These are phyloP conservation scores for Ophiostoma sp. DNA, from an alignment of 2,329 filamentous ascomycete species.

Conservation along the genomic window DNA sequence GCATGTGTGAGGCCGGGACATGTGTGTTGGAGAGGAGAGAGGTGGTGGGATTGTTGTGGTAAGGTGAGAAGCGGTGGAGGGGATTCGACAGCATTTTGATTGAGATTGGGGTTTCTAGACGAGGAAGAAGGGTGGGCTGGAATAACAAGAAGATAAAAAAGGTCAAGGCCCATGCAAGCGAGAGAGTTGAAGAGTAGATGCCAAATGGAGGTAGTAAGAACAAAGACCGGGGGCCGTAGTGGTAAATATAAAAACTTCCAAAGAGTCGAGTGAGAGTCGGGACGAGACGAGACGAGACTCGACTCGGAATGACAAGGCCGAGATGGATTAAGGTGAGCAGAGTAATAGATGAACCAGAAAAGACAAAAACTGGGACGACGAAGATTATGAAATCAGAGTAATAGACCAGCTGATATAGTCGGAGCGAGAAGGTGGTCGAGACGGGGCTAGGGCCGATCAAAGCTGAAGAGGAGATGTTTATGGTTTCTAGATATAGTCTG, in stretches of 20 bases:
- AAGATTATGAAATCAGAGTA: background rate
- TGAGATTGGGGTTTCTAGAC: conserved; percentile 32
- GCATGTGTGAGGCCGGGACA: conserved; percentile 48
- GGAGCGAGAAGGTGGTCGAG: background rate
- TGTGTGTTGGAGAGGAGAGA: conserved; percentile 53
- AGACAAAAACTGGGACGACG: background rate
- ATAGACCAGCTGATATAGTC: conserved; percentile 5
- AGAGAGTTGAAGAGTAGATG: conserved; percentile 24
- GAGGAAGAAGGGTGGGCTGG: background rate
- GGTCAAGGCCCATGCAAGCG: background rate
- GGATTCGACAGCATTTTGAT: conserved; percentile 58
- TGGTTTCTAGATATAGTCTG: too few species aligned
- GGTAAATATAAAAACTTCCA: background rate
- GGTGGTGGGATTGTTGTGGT: conserved; percentile 52
- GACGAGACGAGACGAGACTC: background rate
- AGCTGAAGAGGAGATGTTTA: background rate
- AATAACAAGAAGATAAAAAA: background rate
- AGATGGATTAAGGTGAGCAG: conserved; percentile 3
- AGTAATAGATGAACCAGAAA: background rate
- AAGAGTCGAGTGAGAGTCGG: background rate
- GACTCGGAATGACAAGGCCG: background rate
- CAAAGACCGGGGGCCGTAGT: background rate
- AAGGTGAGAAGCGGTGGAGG: conserved; percentile 57
- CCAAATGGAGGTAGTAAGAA: background rate
- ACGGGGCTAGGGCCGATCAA: background rate